Base-by-base conservation (phyloP, 2,329 filamentous ascomycete genomes). In the Penicillium sp. region DNA sequence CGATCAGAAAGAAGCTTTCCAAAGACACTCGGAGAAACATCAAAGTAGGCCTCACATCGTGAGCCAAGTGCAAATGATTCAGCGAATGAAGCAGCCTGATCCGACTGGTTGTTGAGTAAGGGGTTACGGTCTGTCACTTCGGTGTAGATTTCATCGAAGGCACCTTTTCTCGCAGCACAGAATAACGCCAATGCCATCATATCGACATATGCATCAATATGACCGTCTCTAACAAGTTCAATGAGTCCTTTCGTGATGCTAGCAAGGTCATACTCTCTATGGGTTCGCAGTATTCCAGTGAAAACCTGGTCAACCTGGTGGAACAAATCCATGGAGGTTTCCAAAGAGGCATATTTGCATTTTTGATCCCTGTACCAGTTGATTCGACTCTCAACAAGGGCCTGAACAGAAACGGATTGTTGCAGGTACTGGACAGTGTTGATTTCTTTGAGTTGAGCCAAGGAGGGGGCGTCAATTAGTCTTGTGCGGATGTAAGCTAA, bases 41-140 rank as follows among this genome's bases (percentile, higher is more conserved):
- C 84, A 57, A 88, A 86, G 65, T 87, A 88, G 1, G 81, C 78
- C 58, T 87, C 84, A 64, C 85, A 88, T 53, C 85, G 82, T 3
- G 85, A 87, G 1, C 85, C 85, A 1, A 87, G 74, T 0, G 84
- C 85, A 70, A 86, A 88, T 0, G 86, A 80, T 66, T 88, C 85
- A 1, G 85, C 81, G 63, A 88, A 88, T 7, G 84, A 84, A 31
- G 84, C 85, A 14, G 85, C 85, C 68, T 88, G 85, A 55, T 88
- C 85, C 1, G 84, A 77, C 55, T 86, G 85, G 21, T 81, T 78
- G 53, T 86, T 83, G 69, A 86, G 85, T 10, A 87, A 73, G 0
- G 84, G 85, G 63, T 86, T 87, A 8, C 84, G 77, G 64, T 88
- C 85, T 0, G 83, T 85, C 1, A 86, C 83, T 67, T 88, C 85